Base-by-base conservation (phyloP, 2,329 filamentous ascomycete species). In the Ceratocystis alfenasii region DNA sequence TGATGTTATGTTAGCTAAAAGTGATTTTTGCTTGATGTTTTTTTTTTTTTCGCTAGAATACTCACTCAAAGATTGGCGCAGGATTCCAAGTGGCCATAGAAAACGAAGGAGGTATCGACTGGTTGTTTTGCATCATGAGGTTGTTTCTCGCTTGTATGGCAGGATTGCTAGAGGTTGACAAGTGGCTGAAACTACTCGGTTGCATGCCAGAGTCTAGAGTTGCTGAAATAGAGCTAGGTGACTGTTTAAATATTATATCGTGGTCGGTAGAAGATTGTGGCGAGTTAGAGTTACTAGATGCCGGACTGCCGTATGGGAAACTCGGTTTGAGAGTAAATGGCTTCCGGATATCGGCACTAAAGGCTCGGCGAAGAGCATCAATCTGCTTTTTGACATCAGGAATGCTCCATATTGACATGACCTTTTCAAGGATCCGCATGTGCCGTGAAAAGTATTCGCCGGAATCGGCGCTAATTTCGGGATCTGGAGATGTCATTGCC, bases 401-500 rank as follows among this genome's bases (percentile, higher is more conserved):
- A 83, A 95, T 90, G 1, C 90, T 88, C 88, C 90, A 95, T 3
- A 86, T 85, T 7, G 83, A 81, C 73, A 90, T 89, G 70, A 91
- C 94, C 69, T 85, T 87, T 74, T 97, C 93, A 67, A 97, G 79
- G 46, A 97, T 87, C 65, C 92, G 86, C 93, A 97, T 96, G 71
- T 96, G 92, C 61, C 93, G 83, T 1, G 90, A 88, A 72, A 97
- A 97, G 73, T 88, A 97, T 68, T 93, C 88, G 41, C 89, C 83
- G 5, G 93, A 90, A 74, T 96, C 90, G 0, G 81, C 79, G 73
- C 94, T 92, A 66, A 96, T 83, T 48, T 94, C 89, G 1, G 90
- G 89, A 73, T 97, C 92, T 20, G 94, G 93, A 20, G 91, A 96
- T 15, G 92, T 95, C 68, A 96, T 87, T 3, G 92, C 92, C 70